Evolutionary conservation across 345 rosid genomes (phyloP).

Genomic region (Eucalyptus erythrocorys): DNA sequence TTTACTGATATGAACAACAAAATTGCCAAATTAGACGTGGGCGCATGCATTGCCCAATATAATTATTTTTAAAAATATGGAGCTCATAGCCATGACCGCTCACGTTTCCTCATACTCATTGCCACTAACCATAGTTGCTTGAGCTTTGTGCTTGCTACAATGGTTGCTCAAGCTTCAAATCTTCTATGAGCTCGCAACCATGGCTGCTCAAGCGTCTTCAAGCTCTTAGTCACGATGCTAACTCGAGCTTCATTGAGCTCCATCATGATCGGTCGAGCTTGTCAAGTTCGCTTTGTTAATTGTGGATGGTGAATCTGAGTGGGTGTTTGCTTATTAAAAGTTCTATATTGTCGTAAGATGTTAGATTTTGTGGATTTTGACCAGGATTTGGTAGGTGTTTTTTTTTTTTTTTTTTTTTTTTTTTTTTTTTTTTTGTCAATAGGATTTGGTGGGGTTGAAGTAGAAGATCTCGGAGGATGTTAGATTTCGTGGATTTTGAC

Average conservation of each 20-base stretch:
- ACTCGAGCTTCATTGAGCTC: not conserved
- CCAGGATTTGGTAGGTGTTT: not conserved
- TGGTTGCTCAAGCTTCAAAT: not conserved
- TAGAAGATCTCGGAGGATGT: no score
- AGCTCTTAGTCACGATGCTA: not conserved
- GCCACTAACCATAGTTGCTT: not conserved
- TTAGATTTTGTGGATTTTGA: not conserved
- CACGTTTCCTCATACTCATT: no score
- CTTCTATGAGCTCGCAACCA: not conserved
- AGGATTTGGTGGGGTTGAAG: not conserved
- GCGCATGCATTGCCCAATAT: not conserved
- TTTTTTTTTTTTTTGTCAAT: no score
- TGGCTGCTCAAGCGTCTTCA: not conserved
- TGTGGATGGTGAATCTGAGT: not conserved
- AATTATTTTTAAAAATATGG: not conserved
- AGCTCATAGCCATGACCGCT: not conserved
- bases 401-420: no score
- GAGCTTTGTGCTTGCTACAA: not conserved
- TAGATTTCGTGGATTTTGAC: not conserved
- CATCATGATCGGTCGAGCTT: not conserved
- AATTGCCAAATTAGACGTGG: fast-evolving
- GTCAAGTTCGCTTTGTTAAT: not conserved
- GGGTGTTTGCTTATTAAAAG: no score
- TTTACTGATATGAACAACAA: fast-evolving
- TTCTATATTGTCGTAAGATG: not conserved